These are phyloP conservation scores for Phytopythium mirpurense DNA, from an alignment of 352 stramenopile genomes.

Conservation along the genomic window DNA sequence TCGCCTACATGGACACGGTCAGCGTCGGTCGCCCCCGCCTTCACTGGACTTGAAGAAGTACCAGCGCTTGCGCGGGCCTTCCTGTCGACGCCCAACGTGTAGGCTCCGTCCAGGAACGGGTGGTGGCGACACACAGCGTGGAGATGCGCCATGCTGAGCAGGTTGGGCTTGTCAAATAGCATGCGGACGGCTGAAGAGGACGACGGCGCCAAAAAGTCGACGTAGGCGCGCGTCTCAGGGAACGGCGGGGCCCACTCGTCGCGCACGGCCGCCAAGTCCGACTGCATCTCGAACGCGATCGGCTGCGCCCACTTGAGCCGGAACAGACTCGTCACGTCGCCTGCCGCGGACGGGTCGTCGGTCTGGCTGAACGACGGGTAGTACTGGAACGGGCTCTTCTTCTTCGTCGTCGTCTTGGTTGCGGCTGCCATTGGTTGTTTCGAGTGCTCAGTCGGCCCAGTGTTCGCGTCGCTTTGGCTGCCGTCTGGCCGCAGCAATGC, in stretches of 20 bases:
- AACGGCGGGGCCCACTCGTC: slow-evolving; percentile 38
- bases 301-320: slow-evolving; percentile 32
- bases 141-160: slow-evolving; percentile 28
- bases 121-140: slow-evolving; percentile 23
- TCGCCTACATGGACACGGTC: neutral
- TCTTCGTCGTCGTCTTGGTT: neutral
- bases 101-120: slow-evolving; percentile 17
- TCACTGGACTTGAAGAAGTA: neutral
- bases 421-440: neutral
- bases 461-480: neutral
- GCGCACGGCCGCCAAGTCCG: slow-evolving; percentile 14
- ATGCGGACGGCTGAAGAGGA: slow-evolving; percentile 14
- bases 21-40: neutral
- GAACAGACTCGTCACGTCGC: slow-evolving; percentile 16
- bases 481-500: no score
- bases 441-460: neutral
- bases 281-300: slow-evolving; percentile 36
- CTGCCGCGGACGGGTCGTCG: neutral
- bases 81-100: neutral
- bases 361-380: slow-evolving; percentile 23
- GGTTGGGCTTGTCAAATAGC: slow-evolving; percentile 30
- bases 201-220: slow-evolving; percentile 25
- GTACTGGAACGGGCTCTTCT: slow-evolving; percentile 20
- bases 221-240: slow-evolving; percentile 26
- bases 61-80: neutral